A percentile compares a stretch with the other conserved stretches of the same genome.
Conservation (phyloP, 768 basidiomycete genomes). For the Rhodotorula babjevae region DNA sequence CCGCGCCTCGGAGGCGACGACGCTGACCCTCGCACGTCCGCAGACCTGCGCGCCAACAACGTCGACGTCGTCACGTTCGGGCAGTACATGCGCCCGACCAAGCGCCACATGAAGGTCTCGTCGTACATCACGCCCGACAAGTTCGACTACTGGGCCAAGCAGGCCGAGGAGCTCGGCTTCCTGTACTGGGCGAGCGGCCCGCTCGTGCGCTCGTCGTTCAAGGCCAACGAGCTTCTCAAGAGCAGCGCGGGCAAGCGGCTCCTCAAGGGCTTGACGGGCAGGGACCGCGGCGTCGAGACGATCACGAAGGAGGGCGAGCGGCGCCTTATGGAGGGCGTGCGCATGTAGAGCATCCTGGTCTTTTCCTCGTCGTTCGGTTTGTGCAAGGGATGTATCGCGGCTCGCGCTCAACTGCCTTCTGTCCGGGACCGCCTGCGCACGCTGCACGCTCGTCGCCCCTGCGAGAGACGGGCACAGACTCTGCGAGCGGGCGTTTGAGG, state of each 20-base stretch:
- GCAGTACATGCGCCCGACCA: conserved; percentile 99
- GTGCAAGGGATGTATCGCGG: no score
- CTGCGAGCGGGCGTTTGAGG: no score
- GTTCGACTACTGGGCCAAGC: conserved; percentile 82
- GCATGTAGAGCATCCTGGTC: background rate
- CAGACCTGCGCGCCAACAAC: conserved; percentile 78
- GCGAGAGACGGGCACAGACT: no score
- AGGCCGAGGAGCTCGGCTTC: conserved; percentile 91
- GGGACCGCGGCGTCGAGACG: conserved; percentile 27
- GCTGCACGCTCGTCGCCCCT: no score
- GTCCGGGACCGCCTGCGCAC: no score
- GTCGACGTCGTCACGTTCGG: conserved; percentile 99
- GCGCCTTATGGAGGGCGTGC: conserved; percentile 19
- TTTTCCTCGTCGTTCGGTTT: no score
- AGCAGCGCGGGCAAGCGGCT: conserved; percentile 35
- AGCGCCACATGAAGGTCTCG: conserved; percentile 97
- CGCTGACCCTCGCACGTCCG: background rate
- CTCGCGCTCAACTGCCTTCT: no score
- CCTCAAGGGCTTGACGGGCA: conserved; percentile 22
- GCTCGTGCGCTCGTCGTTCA: conserved; percentile 91
- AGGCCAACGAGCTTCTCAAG: conserved; percentile 58
- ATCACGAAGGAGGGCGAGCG: conserved; percentile 30
- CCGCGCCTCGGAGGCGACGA: background rate
- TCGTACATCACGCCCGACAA: conserved; percentile 91
- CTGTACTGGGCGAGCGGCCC: conserved; percentile 96